These are phyloP conservation scores for Backusella morwellensis DNA, from an alignment of 192 early-diverging fungal genomes.

Conservation along the genomic window DNA sequence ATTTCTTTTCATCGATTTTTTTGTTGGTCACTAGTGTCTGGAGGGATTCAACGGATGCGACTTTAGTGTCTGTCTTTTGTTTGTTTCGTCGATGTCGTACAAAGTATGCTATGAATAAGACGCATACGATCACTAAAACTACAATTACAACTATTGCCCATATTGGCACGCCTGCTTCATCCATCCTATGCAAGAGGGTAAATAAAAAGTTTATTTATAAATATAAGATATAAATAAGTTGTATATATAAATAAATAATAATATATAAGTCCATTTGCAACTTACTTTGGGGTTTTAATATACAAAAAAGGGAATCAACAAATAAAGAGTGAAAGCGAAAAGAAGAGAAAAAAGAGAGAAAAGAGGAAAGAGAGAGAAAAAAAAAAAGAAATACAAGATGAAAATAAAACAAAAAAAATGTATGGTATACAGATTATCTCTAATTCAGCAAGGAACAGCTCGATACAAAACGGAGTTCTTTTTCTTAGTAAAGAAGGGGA, in stretches of 20 bases:
- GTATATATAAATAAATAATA: not conserved
- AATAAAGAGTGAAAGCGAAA: not conserved
- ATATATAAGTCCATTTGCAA: not conserved
- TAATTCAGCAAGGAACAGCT: not conserved
- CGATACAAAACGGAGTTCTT: conserved; percentile 1
- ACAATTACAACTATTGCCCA: conserved; percentile 15
- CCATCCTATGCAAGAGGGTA: not conserved
- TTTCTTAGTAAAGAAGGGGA: conserved; percentile 6
- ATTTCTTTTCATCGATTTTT: not conserved
- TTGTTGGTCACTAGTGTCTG: conserved; percentile 3
- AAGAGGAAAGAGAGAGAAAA: not conserved
- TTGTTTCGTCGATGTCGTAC: not conserved
- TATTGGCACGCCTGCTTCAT: not conserved
- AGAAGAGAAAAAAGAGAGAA: not conserved
- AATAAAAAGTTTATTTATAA: not conserved
- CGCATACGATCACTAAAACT: not conserved
- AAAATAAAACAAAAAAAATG: not conserved
- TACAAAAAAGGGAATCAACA: not conserved
- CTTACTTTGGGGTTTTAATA: not conserved
- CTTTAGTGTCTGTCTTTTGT: not conserved
- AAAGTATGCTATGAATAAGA: not conserved
- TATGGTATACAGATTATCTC: not conserved
- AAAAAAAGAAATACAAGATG: not conserved
- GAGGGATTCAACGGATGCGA: not conserved
- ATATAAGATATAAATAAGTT: not conserved